These are phyloP conservation scores for Graphilbum fragrans DNA, from an alignment of 2,329 filamentous ascomycete genomes.

Conservation along the genomic window DNA sequence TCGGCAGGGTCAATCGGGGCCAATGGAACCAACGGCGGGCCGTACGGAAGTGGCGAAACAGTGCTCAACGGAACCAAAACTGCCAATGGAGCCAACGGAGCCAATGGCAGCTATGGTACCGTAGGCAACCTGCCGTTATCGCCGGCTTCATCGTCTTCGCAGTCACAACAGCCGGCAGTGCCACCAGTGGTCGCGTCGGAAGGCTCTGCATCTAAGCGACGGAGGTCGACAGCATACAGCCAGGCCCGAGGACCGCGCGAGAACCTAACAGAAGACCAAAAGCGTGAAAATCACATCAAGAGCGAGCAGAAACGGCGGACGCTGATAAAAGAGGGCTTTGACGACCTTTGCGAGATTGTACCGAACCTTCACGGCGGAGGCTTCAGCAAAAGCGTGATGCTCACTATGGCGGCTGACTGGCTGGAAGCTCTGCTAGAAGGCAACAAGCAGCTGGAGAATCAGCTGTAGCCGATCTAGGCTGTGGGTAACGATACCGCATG, in stretches of 20 bases:
- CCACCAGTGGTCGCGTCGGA: background rate
- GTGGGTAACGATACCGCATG: too few species aligned
- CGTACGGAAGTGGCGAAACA: background rate
- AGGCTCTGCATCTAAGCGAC: background rate
- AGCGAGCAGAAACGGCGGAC: constrained; percentile 81
- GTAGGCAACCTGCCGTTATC: background rate
- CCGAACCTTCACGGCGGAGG: constrained; percentile 62
- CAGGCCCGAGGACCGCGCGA: constrained; percentile 39
- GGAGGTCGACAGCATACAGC: background rate
- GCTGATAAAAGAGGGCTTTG: constrained; percentile 70
- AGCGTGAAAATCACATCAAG: constrained; percentile 73
- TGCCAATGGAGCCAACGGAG: background rate
- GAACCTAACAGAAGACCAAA: constrained; percentile 72
- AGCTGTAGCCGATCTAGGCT: constrained; percentile 31
- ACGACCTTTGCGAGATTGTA: constrained; percentile 65
- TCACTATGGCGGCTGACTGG: constrained; percentile 66
- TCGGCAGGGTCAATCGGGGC: too few species aligned
- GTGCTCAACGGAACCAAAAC: too few species aligned
- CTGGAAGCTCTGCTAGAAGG: constrained; percentile 60
- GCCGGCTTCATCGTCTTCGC: background rate
- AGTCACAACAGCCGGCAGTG: background rate
- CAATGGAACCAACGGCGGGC: too few species aligned
- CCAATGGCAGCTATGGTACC: constrained; percentile 20
- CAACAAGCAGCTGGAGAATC: constrained; percentile 48
- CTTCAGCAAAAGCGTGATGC: constrained; percentile 72